Evolutionary conservation across 2,329 filamentous ascomycete genomes (phyloP), one percentile per base, ranked within the genome.

Genomic region (Gremmenia infestans): DNA sequence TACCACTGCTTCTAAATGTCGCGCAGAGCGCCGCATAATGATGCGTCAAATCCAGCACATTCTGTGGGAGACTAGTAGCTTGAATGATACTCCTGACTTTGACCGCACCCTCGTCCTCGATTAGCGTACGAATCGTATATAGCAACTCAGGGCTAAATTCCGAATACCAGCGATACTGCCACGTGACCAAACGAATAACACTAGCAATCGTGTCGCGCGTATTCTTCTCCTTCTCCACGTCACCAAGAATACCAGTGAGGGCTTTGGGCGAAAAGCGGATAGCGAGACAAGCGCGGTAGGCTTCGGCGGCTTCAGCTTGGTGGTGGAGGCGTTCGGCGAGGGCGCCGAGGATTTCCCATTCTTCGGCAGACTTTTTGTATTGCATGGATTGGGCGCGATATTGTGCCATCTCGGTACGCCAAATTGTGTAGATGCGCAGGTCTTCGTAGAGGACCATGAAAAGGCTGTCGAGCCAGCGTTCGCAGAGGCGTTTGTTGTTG

Each of bases 391-490:
- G 93, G 53, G 93, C 90, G 22, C 90, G 87, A 70, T 92, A 97
- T 71, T 97, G 93, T 0, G 91, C 89, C 84, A 97, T 94, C 72
- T 99, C 94, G 0, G 94, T 97, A 55, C 94, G 87, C 94, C 94
- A 99, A 72, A 99, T 99, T 12, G 94, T 99, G 77, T 99, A 99
- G 47, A 99, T 93, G 50, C 94, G 89, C 17, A 99, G 81, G 68
- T 99, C 94, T 72, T 99, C 94, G 71, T 99, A 99, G 2, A 99
- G 81, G 0, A 97, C 94, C 94, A 99, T 99, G 76, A 99, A 99
- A 22, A 99, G 81, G 67, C 96, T 97, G 73, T 99, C 94, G 2
- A 99, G 81, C 94, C 94, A 99, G 64, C 94, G 86, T 73, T 99
- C 94, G 68, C 94, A 99, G 1, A 99, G 82, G 0, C 94, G 87